These are phyloP conservation scores for Botrytis galanthina DNA, from an alignment of 2,329 filamentous ascomycete genomes.

Conservation along the genomic window DNA sequence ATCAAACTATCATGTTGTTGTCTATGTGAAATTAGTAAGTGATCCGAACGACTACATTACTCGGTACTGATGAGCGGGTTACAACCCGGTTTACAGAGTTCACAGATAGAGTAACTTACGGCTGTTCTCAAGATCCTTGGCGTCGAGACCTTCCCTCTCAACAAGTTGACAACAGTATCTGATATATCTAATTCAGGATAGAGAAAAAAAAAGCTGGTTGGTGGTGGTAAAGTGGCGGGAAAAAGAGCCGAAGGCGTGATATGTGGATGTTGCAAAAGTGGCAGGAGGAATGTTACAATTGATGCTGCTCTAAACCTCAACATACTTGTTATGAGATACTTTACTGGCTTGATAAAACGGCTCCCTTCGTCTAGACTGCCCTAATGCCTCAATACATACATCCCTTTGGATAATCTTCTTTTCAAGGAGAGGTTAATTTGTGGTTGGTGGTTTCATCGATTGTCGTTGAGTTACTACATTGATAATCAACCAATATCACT, in stretches of 20 bases:
- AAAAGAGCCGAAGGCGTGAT: constrained; percentile 1
- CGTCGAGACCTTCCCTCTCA: neutral
- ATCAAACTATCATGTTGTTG: neutral
- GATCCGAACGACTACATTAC: neutral
- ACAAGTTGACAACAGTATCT: neutral
- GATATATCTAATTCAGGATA: neutral
- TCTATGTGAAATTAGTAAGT: constrained; percentile 8
- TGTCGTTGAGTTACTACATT: neutral
- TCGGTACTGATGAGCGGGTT: neutral
- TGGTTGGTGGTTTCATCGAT: neutral
- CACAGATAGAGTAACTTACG: constrained; percentile 6
- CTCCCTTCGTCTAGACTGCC: neutral
- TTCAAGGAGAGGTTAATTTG: neutral
- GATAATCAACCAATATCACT: neutral
- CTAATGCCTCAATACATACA: neutral
- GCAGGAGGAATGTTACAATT: neutral
- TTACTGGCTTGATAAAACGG: neutral
- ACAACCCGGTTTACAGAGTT: neutral
- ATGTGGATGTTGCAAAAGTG: neutral
- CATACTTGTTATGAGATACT: neutral
- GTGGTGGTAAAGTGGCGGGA: neutral
- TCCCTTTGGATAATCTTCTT: too few relatives aligned
- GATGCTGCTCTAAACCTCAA: neutral
- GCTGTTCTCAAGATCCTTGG: neutral
- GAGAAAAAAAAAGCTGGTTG: neutral